A percentile compares a stretch with the other conserved stretches of the same genome.
phyloP scores from a whole-genome alignment of 495 filamentous ascomycete species.

The Tuber calosporum region DNA sequence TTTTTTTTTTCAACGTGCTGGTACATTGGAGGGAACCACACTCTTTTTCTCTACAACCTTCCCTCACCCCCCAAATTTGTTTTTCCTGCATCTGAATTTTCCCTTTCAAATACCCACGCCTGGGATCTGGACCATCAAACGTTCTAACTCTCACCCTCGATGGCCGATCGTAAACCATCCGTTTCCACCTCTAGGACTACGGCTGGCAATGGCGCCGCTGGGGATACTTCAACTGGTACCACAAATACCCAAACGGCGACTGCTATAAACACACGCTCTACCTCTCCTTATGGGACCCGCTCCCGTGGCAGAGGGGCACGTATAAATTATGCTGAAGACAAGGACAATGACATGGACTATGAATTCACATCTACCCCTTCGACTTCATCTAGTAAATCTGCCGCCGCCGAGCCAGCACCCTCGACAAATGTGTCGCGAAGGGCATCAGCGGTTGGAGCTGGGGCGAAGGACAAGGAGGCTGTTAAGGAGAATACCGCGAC shows the following conservation, averaged over 20 bases:
- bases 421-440: constrained; percentile 44
- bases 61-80: not conserved
- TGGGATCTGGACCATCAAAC: not conserved
- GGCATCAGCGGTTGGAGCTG: constrained; percentile 42
- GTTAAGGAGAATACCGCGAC: constrained; percentile 40
- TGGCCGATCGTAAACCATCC: constrained; percentile 38
- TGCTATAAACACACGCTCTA: constrained; percentile 34
- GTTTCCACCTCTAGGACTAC: constrained; percentile 36
- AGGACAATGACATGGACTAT: constrained; percentile 81
- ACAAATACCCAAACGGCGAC: constrained; percentile 20
- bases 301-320: constrained; percentile 85
- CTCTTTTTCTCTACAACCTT: not conserved
- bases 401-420: constrained; percentile 46
- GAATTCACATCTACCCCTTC: constrained; percentile 48
- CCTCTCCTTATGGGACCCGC: constrained; percentile 86
- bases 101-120: not conserved
- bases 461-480: constrained; percentile 46
- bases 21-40: not conserved
- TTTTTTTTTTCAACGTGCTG: not conserved
- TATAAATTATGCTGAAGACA: constrained; percentile 94
- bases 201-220: constrained; percentile 38
- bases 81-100: constrained; percentile 1
- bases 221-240: constrained; percentile 17
- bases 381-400: constrained; percentile 49
- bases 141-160: constrained; percentile 24